Base-by-base conservation (phyloP, 306 rosid genomes). In the Dalbergia oliveri region DNA sequence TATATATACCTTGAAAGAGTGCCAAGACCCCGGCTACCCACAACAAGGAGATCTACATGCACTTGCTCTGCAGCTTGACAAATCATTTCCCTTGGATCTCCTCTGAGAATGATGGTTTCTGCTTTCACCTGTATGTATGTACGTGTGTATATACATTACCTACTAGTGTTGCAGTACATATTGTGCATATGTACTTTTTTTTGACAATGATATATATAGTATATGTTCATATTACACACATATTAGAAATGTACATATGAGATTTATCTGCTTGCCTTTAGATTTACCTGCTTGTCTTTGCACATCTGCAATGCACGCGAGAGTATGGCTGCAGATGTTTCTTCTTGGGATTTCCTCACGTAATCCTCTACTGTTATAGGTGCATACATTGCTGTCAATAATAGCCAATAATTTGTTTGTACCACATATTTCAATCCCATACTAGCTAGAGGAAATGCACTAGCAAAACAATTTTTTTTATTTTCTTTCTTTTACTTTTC, bases 11-110 rank as follows among this genome's bases (percentile, higher is more conserved):
- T 90, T 71, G 87, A 69, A 76, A 88, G 16, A 43, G 26, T 85
- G 50, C 91, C 86, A 39, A 88, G 89, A 67, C 94, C 90, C n/a
- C 91, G 79, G 72, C 89, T 88, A 10, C 91, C 88, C 3, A 90
- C 72, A 8, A 90, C 85, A 0, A 90, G 82, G 66, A 90, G 88
- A 83, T 88, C 90, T 10, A 73, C 84, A 45, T 77, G 88, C 82
- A 84, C 77, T 68, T 86, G 87, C 79, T 86, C 90, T 1, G 89
- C 75, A 26, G 88, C 89, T 44, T 88, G 73, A 66, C 94, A 86
- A 4, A 90, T 86, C 83, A 65, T 77, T 71, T 89, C 90, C 80
- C 84, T 85, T 19, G 93, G 85, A 16, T 89, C 90, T 26, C 94
- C 94, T 12, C 3, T 64, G 13, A 90, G 69, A 61, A 77, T 19